Conservation (phyloP, 345 rosid genomes). For the Salix suchowensis region DNA sequence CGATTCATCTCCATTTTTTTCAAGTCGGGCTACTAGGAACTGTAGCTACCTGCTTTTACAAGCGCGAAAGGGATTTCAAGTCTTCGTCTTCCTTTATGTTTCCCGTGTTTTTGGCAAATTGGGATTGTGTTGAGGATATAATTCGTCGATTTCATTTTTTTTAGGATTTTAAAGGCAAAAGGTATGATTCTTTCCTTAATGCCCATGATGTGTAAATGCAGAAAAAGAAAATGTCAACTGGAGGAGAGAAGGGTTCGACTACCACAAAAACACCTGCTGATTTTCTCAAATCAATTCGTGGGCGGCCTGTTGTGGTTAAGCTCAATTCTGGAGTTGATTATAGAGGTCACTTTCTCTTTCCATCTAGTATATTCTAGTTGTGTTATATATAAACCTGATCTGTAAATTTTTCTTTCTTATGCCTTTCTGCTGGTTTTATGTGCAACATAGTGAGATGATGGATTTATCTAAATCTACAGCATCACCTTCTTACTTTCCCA, state of each 20-base stretch:
- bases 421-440: neutral
- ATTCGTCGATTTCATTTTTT: no score
- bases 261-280: slow-evolving; percentile 62
- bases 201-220: neutral
- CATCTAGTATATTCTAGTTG: neutral
- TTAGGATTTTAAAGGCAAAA: neutral
- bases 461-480: neutral
- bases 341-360: slow-evolving; percentile 43
- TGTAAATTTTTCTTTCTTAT: neutral
- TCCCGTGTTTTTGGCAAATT: no score
- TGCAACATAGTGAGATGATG: neutral
- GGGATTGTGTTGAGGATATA: no score
- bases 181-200: neutral
- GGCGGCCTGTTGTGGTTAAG: slow-evolving; percentile 88
- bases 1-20: no score
- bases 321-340: slow-evolving; percentile 92
- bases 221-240: slow-evolving; percentile 54
- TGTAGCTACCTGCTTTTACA: no score
- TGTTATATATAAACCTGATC: neutral
- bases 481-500: neutral
- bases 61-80: no score
- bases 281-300: slow-evolving; percentile 91
- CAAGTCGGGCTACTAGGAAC: no score
- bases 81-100: no score
- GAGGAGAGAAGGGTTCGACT: slow-evolving; percentile 43